Evolutionary conservation across 495 filamentous ascomycete genomes (phyloP).

Genomic region (Halenospora varia): DNA sequence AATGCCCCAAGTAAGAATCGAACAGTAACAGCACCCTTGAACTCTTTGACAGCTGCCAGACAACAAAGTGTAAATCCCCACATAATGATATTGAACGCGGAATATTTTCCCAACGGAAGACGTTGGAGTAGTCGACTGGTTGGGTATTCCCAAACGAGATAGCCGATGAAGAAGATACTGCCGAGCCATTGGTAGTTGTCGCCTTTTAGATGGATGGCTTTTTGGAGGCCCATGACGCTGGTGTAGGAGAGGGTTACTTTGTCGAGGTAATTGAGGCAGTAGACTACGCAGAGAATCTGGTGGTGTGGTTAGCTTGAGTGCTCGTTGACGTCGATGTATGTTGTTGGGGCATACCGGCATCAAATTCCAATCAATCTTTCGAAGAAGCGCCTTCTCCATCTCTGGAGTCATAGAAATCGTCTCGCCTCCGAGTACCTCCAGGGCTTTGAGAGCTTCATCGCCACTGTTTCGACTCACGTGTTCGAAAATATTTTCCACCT

Average conservation of each 20-base stretch:
- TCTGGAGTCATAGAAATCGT: slow-evolving; percentile 30
- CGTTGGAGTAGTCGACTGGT: slow-evolving; percentile 45
- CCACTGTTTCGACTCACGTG: background rate
- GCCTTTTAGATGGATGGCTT: slow-evolving; percentile 45
- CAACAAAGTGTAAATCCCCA: slow-evolving; percentile 45
- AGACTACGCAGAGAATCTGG: slow-evolving; percentile 49
- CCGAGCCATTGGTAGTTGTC: slow-evolving; percentile 53
- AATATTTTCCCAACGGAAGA: slow-evolving; percentile 42
- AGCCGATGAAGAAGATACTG: slow-evolving; percentile 36
- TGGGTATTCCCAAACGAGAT: slow-evolving; percentile 44
- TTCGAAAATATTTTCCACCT: background rate
- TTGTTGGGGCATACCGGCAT: slow-evolving; percentile 43
- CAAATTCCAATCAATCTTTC: slow-evolving; percentile 56
- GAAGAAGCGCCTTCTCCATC: slow-evolving; percentile 43
- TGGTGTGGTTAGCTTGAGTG: background rate
- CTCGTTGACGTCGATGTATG: background rate
- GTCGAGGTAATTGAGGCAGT: slow-evolving; percentile 62
- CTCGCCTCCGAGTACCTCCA: background rate
- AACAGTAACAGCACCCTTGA: slow-evolving; percentile 19
- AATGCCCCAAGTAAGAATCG: slow-evolving; percentile 62
- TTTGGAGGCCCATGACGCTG: slow-evolving; percentile 57
- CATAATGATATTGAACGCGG: slow-evolving; percentile 40
- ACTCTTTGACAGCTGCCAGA: slow-evolving; percentile 35
- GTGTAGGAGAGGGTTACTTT: slow-evolving; percentile 64
- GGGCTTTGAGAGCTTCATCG: background rate